Evolutionary conservation across 345 rosid species (phyloP).

Genomic region (Carallia brachiata): DNA sequence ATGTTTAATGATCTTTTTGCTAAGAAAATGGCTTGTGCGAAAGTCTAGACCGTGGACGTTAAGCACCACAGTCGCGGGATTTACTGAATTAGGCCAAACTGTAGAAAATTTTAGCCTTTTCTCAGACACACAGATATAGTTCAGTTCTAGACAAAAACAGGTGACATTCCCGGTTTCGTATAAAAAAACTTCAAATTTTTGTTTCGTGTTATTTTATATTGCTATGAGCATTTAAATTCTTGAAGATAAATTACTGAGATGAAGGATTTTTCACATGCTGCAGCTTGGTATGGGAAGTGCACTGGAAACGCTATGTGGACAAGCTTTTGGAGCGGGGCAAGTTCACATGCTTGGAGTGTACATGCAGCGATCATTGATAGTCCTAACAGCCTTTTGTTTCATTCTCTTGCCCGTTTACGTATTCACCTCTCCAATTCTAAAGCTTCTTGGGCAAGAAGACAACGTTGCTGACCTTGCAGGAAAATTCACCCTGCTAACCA

Average conservation of each 20-base stretch:
- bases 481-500: conserved; percentile 41
- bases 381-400: conserved; percentile 41
- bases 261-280: conserved; percentile 8
- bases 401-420: conserved; percentile 42
- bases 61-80: too few relatives aligned
- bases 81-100: too few relatives aligned
- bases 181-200: not conserved
- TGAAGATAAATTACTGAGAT: not conserved
- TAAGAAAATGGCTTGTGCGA: too few relatives aligned
- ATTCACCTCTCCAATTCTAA: conserved; percentile 39
- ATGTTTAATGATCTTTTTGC: too few relatives aligned
- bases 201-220: not conserved
- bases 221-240: not conserved
- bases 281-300: conserved; percentile 97
- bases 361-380: conserved; percentile 81
- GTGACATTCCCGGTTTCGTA: too few relatives aligned
- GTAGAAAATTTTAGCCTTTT: too few relatives aligned
- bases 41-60: too few relatives aligned
- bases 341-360: conserved; percentile 68
- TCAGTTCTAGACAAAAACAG: too few relatives aligned
- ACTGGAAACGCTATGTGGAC: conserved; percentile 83
- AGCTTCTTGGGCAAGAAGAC: conserved; percentile 55
- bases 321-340: conserved; percentile 90
- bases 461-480: conserved; percentile 60
- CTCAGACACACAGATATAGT: too few relatives aligned